Evolutionary conservation across 768 basidiomycete genomes (phyloP).

Genomic region (Glaciozyma antarctica): DNA sequence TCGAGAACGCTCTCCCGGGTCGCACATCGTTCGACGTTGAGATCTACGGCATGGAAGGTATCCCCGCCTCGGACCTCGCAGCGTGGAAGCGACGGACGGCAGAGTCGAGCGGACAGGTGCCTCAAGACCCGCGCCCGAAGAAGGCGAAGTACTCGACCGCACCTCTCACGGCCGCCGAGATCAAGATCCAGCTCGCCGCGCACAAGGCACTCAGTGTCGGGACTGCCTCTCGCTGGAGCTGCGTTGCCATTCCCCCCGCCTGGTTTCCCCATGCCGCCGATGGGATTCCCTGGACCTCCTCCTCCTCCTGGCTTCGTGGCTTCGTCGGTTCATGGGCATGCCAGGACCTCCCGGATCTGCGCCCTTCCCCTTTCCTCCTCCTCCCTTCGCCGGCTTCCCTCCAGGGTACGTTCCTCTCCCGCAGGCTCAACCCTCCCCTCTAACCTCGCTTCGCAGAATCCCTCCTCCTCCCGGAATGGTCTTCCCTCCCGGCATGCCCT

Average conservation of each 20-base stretch:
- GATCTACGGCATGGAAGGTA: constrained; percentile 99
- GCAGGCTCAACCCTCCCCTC: too few species aligned
- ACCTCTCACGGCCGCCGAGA: constrained; percentile 68
- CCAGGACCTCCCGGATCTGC: background rate
- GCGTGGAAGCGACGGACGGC: constrained; percentile 95
- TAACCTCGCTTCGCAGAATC: background rate
- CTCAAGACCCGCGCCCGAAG: constrained; percentile 56
- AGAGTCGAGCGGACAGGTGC: constrained; percentile 69
- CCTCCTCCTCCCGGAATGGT: constrained; percentile 34
- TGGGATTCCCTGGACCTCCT: constrained; percentile 33
- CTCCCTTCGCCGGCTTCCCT: constrained; percentile 6
- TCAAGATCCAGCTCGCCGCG: constrained; percentile 71
- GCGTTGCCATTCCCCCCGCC: constrained; percentile 34
- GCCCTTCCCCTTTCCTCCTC: constrained; percentile 6
- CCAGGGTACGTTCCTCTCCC: background rate
- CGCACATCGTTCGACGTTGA: constrained; percentile 97
- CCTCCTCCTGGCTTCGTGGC: constrained; percentile 15
- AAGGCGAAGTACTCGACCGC: constrained; percentile 61
- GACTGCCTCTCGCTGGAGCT: constrained; percentile 33
- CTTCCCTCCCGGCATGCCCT: constrained; percentile 11
- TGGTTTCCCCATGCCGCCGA: constrained; percentile 27
- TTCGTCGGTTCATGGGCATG: too few species aligned
- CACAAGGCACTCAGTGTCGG: constrained; percentile 84
- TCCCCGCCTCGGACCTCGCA: constrained; percentile 83
- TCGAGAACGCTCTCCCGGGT: constrained; percentile 91